Base-by-base conservation (phyloP, 768 basidiomycete species). In the Leccinellum rugosiceps region DNA sequence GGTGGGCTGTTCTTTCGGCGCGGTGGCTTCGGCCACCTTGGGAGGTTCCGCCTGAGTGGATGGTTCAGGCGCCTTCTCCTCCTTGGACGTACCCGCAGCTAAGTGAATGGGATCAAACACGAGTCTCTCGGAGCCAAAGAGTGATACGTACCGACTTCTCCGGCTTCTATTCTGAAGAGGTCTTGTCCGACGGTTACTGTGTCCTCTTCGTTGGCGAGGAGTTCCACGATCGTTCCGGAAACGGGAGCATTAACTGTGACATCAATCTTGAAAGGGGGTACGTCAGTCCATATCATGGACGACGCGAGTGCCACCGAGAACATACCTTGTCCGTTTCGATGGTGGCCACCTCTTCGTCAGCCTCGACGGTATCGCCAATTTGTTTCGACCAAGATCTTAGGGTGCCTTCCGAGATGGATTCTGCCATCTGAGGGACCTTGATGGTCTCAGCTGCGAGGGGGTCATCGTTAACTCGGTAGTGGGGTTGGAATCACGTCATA, bases 291-390 rank as follows among this genome's bases (percentile, higher is more conserved):
- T 17, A 49, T 21, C 25, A 51, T 13, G 32, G 25, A n/a, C 25
- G 19, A 17, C 45, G 15, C 2, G 30, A 52, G 10, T 30, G 43
- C 43, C 7, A 48, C 30, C 3, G 41, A 34, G 30, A 46, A 30
- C 28, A 14, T 59, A 92, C 96, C 88, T 98, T 98, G 81, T 99
- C 96, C 8, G 96, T 99, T 78, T 98, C 96, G 63, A 98, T 98
- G 46, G 94, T 96, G 15, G 94, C 96, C 44, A 99, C 81, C 77
- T 99, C 96, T 76, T 98, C 96, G 70, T 98, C 96, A 28, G 79
- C 87, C 70, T 87, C 83, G 55, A 98, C 94, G 57, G 78, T 81
- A 70, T 99, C 96, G 14, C 96, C 96, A 52, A 90, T 86, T 74
- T 95, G 84, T 78, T 98, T 98, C 64, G 83, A 80, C 93, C 94